Evolutionary conservation across 306 rosid species (phyloP), one percentile per base, ranked within the genome.

Genomic region (Glycine tomentella): DNA sequence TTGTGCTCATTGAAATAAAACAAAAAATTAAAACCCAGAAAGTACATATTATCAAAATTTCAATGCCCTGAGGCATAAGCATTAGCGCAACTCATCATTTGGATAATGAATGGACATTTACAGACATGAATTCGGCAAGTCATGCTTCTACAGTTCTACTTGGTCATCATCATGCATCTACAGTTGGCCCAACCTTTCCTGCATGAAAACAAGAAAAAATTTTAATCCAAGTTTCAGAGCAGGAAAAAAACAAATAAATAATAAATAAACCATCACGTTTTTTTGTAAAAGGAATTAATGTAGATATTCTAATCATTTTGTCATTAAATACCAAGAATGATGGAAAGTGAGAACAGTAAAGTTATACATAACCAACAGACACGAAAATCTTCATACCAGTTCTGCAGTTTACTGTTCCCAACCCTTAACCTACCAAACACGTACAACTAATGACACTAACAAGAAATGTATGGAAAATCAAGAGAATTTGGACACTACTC

Each of bases 101-200:
- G 51, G 76, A 71, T 45, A 65, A 78, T 25, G 31, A 25, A 25
- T 25, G 31, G 16, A 66, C 80, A 72, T 76, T 33, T 65, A 84
- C 76, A 76, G 74, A 74, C 57, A 57, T 56, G 45, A 66, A 79
- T 56, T 9, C 25, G 56, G 76, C 72, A 73, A 70, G 16, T 70
- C 69, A 65, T 64, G 57, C 70, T 62, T 77, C 86, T 78, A 63
- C 75, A 25, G 74, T 53, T 77, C 73, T 57, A 78, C 84, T 44
- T 10, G 53, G 25, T 55, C 84, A 81, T 17, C 9, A 81, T 17
- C 9, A 13, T 44, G 83, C 73, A 10, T 64, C 89, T 85, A 91
- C 70, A 89, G 84, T 79, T 91, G 97, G 67, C 92, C 97, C 90
- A 94, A 80, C 77, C 79, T 92, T 83, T 92, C 98, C 97, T 95